phyloP scores from a whole-genome alignment of 345 rosid genomes.

The Camelina neglecta region DNA sequence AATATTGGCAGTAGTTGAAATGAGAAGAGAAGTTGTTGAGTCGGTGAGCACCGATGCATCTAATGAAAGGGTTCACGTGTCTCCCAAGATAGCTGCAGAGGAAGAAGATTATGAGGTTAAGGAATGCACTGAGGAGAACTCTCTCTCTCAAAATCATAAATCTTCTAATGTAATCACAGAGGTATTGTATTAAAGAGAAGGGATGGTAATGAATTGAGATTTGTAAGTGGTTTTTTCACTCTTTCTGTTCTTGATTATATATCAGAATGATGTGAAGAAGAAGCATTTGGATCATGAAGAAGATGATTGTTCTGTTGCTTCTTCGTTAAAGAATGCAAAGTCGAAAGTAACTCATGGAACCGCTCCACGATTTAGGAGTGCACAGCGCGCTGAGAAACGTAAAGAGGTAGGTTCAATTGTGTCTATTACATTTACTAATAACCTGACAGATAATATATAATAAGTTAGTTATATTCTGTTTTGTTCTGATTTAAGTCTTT shows the following conservation, averaged over 20 bases:
- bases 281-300: constrained; percentile 70
- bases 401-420: constrained; percentile 65
- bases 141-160: constrained; percentile 25
- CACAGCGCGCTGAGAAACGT: constrained; percentile 89
- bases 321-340: constrained; percentile 69
- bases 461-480: constrained; percentile 8
- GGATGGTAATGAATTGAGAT: background rate
- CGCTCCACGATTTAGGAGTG: constrained; percentile 81
- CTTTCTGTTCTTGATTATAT: constrained; percentile 7
- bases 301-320: constrained; percentile 73
- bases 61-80: constrained; percentile 47
- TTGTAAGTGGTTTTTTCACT: background rate
- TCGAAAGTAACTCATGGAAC: constrained; percentile 74
- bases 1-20: constrained; percentile 52
- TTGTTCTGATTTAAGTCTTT: constrained; percentile 1
- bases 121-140: constrained; percentile 42
- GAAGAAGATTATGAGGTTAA: constrained; percentile 59
- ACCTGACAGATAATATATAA: background rate
- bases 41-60: constrained; percentile 42
- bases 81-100: constrained; percentile 55
- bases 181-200: constrained; percentile 16
- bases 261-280: constrained; percentile 60
- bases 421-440: background rate
- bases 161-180: constrained; percentile 28
- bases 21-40: constrained; percentile 68